Base-by-base conservation (phyloP, 768 basidiomycete genomes). In the Amanita inopinata region DNA sequence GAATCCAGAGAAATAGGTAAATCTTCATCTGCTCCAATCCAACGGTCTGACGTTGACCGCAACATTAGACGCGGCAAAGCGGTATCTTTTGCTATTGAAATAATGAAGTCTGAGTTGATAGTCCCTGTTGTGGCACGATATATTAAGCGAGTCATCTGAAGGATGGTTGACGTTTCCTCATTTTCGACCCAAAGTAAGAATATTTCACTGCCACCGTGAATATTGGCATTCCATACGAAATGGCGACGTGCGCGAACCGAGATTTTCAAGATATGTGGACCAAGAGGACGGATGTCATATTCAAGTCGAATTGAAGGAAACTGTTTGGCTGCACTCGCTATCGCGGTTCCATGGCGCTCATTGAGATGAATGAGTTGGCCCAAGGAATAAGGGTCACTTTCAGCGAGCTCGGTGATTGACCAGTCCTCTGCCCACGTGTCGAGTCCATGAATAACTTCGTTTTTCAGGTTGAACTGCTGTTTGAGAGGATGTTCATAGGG, bases 161-260 rank as follows among this genome's bases (percentile, higher is more conserved):
- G 72, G 53, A 98, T 93, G 27, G 73, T 72, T n/a, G 73, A 49
- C n/a, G 79, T 83, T 24, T 83, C 73, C 27, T 81, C 70, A 53
- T 93, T 90, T 62, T 98, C 92, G 22, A 96, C 65, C 96, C 96
- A 98, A 22, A 99, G 60, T 82, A 89, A 97, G 62, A 97, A 97
- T 1, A 89, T 83, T 58, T 98, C 90, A 1, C 67, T 65, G 8
- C 64, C 66, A 0, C 83, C 85, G 52, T 96, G 92, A 2, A 81
- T 52, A 57, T 76, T 84, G 18, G 64, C 52, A 50, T 69, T 83
- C 94, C 96, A 98, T 10, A 72, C 72, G 60, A 97, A 99, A 5
- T 70, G 61, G 18, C 78, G 76, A 11, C 63, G 61, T 23, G 92
- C 67, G 1, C 64, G 69, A 38, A 89, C 70, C 1, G 66, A 66